A percentile compares a stretch with the other conserved stretches of the same genome.
These are phyloP conservation scores for Chondrostereum purpureum DNA, from an alignment of 1,284 basidiomycete genomes.

Conservation along the genomic window DNA sequence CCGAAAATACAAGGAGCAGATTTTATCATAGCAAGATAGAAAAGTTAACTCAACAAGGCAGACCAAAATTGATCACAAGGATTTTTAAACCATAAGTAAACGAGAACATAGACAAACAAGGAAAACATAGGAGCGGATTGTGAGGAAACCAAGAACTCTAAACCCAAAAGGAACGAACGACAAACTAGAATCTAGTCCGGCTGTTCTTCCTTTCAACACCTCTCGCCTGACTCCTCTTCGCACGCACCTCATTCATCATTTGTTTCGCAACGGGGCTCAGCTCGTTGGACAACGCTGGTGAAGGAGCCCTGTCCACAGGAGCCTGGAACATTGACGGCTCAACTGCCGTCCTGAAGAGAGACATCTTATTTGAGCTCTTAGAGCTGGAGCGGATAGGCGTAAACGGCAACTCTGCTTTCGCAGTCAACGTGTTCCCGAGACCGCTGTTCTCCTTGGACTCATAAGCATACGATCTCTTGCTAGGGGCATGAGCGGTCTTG, in stretches of 20 bases:
- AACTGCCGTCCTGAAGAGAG: slow-evolving; percentile 29
- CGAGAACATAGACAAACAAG: slow-evolving; percentile 2
- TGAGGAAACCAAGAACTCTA: too few species aligned
- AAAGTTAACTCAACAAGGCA: too few species aligned
- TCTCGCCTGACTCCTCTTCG: slow-evolving; percentile 18
- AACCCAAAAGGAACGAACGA: too few species aligned
- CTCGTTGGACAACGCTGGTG: slow-evolving; percentile 68
- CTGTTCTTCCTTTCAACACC: slow-evolving; percentile 23
- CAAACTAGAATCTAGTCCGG: slow-evolving; percentile 16
- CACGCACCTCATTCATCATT: slow-evolving; percentile 52
- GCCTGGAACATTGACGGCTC: slow-evolving; percentile 29
- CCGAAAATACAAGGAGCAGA: too few species aligned
- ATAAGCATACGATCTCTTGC: not conserved
- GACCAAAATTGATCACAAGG: too few species aligned
- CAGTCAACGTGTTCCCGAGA: slow-evolving; percentile 12
- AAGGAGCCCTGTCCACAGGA: slow-evolving; percentile 31
- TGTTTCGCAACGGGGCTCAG: slow-evolving; percentile 59
- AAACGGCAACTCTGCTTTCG: slow-evolving; percentile 18
- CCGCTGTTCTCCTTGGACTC: slow-evolving; percentile 19
- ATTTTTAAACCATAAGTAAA: slow-evolving; percentile 4
- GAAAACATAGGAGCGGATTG: too few species aligned
- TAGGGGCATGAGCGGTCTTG: too few species aligned
- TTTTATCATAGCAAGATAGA: too few species aligned
- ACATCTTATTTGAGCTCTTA: slow-evolving; percentile 21
- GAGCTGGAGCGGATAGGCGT: slow-evolving; percentile 27